These are phyloP conservation scores for Croton laevigatus DNA, from an alignment of 441 rosid genomes.

Conservation along the genomic window DNA sequence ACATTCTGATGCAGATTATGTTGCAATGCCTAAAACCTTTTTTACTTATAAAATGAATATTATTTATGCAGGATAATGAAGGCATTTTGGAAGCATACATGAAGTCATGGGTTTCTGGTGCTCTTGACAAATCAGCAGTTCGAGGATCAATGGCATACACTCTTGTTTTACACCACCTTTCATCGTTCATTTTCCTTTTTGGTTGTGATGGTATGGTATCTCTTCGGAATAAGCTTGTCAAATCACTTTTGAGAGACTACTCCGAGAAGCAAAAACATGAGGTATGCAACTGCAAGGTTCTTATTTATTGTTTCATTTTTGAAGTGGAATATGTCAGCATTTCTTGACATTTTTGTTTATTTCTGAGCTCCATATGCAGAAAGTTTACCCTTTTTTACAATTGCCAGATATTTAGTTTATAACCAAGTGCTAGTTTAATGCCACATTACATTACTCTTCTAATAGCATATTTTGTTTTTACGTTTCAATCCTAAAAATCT, in stretches of 20 bases:
- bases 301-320: neutral
- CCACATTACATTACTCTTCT: neutral
- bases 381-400: neutral
- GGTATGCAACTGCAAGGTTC: slow-evolving; percentile 42
- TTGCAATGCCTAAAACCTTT: neutral
- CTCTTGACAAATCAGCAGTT: slow-evolving; percentile 69
- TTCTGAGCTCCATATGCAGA: neutral
- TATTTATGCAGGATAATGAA: slow-evolving; percentile 57
- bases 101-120: slow-evolving; percentile 78
- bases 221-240: slow-evolving; percentile 57
- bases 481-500: too few relatives aligned
- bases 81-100: slow-evolving; percentile 67
- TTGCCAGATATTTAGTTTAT: neutral
- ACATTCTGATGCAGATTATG: neutral
- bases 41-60: neutral
- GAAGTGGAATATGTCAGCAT: neutral
- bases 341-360: neutral
- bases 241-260: slow-evolving; percentile 71
- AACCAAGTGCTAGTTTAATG: neutral
- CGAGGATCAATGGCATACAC: slow-evolving; percentile 65
- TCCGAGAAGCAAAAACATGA: slow-evolving; percentile 55
- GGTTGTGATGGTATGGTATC: slow-evolving; percentile 26
- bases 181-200: slow-evolving; percentile 52
- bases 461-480: too few relatives aligned
- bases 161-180: slow-evolving; percentile 64